Percentiles rank a stretch among this genome's conserved stretches.
phyloP scores from a whole-genome alignment of 306 rosid genomes.

The Begonia peltatifolia region DNA sequence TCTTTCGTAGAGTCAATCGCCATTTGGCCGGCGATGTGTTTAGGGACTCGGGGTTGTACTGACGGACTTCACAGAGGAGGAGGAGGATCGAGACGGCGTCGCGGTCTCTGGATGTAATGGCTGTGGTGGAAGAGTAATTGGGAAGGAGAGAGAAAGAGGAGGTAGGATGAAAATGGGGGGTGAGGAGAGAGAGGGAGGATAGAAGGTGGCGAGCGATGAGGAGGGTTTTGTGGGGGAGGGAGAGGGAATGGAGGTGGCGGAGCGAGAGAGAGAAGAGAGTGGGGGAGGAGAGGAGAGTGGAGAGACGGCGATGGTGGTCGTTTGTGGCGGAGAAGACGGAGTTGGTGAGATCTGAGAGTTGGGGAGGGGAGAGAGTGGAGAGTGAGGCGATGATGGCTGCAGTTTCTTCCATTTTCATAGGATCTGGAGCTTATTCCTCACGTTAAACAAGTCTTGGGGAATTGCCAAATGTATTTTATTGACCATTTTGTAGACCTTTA shows the following conservation, averaged over 20 bases:
- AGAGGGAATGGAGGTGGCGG: constrained; percentile 51
- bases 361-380: constrained; percentile 48
- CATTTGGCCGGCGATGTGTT: constrained; percentile 27
- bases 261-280: constrained; percentile 53
- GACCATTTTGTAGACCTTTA: no score
- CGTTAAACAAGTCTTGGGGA: no score
- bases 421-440: constrained; percentile 29
- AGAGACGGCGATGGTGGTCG: constrained; percentile 48
- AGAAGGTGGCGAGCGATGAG: constrained; percentile 69
- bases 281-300: constrained; percentile 56
- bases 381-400: constrained; percentile 51
- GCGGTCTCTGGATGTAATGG: constrained; percentile 30
- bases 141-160: constrained; percentile 1
- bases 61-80: constrained; percentile 60
- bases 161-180: constrained; percentile 25
- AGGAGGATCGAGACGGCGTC: constrained; percentile 63
- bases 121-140: constrained; percentile 11
- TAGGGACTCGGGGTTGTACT: constrained; percentile 34
- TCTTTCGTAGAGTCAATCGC: constrained; percentile 23
- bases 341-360: constrained; percentile 47
- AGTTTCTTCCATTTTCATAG: constrained; percentile 43
- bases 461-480: no score
- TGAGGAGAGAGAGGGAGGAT: constrained; percentile 54
- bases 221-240: constrained; percentile 50
- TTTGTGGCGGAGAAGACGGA: constrained; percentile 36